These are phyloP conservation scores for Talaromyces sp. DNA, from an alignment of 2,329 filamentous ascomycete genomes.

Conservation along the genomic window DNA sequence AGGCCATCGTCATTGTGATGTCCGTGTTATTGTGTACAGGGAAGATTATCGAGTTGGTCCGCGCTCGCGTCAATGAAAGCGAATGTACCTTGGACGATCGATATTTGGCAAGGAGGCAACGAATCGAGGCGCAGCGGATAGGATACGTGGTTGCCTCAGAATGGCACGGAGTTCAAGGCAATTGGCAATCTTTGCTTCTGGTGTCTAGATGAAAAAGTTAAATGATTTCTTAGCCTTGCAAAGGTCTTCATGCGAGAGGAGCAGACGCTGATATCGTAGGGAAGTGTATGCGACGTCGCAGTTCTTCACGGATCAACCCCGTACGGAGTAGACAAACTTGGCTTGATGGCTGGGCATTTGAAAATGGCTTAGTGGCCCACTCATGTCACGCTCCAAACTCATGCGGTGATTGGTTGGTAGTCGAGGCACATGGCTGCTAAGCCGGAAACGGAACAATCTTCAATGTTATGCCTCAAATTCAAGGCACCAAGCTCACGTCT, in stretches of 20 bases:
- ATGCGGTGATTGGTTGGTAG: not conserved
- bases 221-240: not conserved
- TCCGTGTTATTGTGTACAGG: not conserved
- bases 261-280: not conserved
- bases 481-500: not conserved
- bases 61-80: not conserved
- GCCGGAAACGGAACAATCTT: not conserved
- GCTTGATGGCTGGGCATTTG: not conserved
- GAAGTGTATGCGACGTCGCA: not conserved
- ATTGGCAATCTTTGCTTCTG: not conserved
- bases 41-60: not conserved
- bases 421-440: not conserved
- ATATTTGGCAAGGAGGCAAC: not conserved
- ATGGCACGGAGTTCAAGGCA: not conserved
- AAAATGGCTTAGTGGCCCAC: constrained; percentile 5
- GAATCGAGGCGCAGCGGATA: not conserved
- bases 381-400: constrained; percentile 1
- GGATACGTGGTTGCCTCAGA: not conserved
- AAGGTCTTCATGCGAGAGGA: not conserved
- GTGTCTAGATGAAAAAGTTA: too few relatives aligned
- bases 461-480: not conserved
- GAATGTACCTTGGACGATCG: not conserved
- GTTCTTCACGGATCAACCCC: not conserved
- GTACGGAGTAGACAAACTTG: not conserved
- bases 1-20: constrained; percentile 52